phyloP scores from a whole-genome alignment of 163 green algal genomes.

The Volvox carteri region DNA sequence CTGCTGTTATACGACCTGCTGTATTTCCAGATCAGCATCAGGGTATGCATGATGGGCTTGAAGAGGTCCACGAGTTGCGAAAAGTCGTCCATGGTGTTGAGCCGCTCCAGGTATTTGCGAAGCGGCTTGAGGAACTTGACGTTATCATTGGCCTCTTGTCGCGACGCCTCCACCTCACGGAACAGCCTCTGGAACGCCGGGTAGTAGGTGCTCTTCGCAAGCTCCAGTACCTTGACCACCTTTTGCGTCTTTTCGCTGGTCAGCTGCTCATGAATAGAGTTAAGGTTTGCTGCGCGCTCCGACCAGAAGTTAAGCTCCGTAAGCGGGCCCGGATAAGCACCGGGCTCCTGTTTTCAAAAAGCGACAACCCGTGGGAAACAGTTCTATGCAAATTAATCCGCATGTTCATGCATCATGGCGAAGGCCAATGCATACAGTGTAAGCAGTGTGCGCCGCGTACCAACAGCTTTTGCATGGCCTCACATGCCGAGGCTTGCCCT shows the following conservation, averaged over 20 bases:
- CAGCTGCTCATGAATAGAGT: constrained; percentile 90
- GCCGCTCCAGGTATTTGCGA: constrained; percentile 84
- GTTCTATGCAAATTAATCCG: too few species aligned
- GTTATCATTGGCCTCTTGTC: constrained; percentile 85
- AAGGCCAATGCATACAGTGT: too few species aligned
- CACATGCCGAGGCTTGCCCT: too few species aligned
- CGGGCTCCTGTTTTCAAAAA: constrained; percentile 71
- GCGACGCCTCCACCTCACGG: constrained; percentile 76
- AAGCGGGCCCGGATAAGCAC: constrained; percentile 81
- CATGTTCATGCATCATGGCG: too few species aligned
- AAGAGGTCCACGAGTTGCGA: constrained; percentile 82
- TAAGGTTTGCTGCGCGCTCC: constrained; percentile 85
- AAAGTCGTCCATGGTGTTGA: constrained; percentile 86
- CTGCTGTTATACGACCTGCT: constrained; percentile 86
- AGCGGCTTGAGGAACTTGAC: constrained; percentile 87
- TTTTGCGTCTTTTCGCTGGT: constrained; percentile 77
- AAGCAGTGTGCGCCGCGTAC: too few species aligned
- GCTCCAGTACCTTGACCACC: constrained; percentile 85
- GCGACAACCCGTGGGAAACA: too few species aligned
- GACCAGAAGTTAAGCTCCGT: constrained; percentile 92
- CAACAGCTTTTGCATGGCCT: too few species aligned
- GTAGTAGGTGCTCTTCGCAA: constrained; percentile 86
- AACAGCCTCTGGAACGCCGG: constrained; percentile 87
- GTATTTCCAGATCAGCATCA: constrained; percentile 96
- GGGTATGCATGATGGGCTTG: constrained; percentile 90